These are phyloP conservation scores for Salix viminalis DNA, from an alignment of 345 rosid genomes.

Conservation along the genomic window DNA sequence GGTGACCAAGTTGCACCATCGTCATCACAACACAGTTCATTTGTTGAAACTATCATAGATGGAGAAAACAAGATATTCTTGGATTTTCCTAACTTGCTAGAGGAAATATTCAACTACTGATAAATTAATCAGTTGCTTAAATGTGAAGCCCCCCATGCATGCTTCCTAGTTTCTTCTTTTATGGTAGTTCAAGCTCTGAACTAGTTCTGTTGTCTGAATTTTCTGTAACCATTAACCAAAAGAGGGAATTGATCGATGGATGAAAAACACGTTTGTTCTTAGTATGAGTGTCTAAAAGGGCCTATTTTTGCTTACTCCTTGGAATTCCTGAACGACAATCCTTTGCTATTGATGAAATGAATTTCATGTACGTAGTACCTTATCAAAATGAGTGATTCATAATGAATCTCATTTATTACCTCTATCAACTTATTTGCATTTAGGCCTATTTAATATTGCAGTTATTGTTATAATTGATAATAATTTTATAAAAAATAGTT, in stretches of 20 bases:
- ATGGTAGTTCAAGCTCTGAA: not conserved
- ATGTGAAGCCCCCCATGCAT: not conserved
- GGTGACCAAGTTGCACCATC: slow-evolving; percentile 20
- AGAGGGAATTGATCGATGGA: not conserved
- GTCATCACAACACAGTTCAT: slow-evolving; percentile 26
- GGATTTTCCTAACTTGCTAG: slow-evolving; percentile 60
- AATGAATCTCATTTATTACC: no score
- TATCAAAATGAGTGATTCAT: no score
- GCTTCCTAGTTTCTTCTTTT: not conserved
- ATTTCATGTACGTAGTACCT: no score
- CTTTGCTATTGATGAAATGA: no score
- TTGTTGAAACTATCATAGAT: slow-evolving; percentile 63
- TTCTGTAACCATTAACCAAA: not conserved
- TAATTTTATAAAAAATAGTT: no score
- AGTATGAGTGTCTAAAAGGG: not conserved
- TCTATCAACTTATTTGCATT: no score
- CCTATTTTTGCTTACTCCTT: no score
- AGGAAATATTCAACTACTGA: slow-evolving; percentile 43
- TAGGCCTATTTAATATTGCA: no score
- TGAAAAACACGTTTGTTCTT: not conserved
- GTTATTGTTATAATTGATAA: no score
- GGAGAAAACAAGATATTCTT: slow-evolving; percentile 60
- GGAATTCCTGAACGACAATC: no score
- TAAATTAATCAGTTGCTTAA: not conserved
- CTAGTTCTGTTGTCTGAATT: not conserved